Evolutionary conservation across 2,329 filamentous ascomycete genomes (phyloP).

Genomic region (Waltergamsia citrina): DNA sequence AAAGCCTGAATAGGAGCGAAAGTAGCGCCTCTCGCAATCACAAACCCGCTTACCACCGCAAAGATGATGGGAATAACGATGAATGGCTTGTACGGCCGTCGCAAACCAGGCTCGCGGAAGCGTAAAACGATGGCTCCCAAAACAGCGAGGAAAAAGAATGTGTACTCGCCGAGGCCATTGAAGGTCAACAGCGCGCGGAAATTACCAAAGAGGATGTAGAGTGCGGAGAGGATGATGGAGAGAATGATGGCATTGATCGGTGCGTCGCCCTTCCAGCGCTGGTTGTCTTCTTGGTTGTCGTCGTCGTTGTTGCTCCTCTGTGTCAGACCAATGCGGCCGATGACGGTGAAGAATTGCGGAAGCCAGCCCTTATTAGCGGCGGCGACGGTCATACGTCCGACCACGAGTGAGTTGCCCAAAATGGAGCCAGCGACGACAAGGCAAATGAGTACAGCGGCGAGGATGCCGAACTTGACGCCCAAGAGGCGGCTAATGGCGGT

Average conservation of each 20-base stretch:
- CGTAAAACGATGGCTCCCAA: slow-evolving; percentile 48
- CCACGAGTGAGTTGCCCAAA: slow-evolving; percentile 53
- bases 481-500: slow-evolving; percentile 46
- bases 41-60: slow-evolving; percentile 47
- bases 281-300: slow-evolving; percentile 6
- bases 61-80: slow-evolving; percentile 42
- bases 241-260: slow-evolving; percentile 45
- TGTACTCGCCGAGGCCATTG: slow-evolving; percentile 49
- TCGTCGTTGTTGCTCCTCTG: slow-evolving; percentile 2
- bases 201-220: slow-evolving; percentile 51
- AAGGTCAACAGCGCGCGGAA: slow-evolving; percentile 53
- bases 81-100: slow-evolving; percentile 45
- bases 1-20: slow-evolving; percentile 47
- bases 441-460: slow-evolving; percentile 47
- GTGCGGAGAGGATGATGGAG: slow-evolving; percentile 34
- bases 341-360: slow-evolving; percentile 30
- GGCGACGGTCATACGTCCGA: slow-evolving; percentile 50
- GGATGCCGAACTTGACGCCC: slow-evolving; percentile 40
- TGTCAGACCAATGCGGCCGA: slow-evolving; percentile 30
- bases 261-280: slow-evolving; percentile 29
- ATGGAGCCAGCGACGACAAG: slow-evolving; percentile 53
- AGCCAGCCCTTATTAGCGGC: slow-evolving; percentile 45
- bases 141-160: slow-evolving; percentile 56
- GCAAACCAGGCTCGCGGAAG: slow-evolving; percentile 42
- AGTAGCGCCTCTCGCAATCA: slow-evolving; percentile 47